These are phyloP conservation scores for Metschnikowia sp. DNA, from an alignment of 805 yeast species.

Conservation along the genomic window DNA sequence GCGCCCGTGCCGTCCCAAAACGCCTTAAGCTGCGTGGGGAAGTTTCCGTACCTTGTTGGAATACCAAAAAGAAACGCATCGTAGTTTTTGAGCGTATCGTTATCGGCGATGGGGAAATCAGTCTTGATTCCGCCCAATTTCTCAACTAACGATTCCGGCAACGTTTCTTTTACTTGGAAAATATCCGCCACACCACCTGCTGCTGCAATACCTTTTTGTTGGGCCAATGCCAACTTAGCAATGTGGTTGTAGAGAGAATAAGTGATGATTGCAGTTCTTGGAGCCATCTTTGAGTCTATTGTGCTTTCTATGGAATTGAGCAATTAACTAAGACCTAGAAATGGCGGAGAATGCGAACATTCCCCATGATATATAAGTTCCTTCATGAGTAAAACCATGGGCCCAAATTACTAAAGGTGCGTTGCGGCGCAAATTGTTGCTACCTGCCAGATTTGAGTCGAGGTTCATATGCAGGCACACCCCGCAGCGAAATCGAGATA, in stretches of 20 bases:
- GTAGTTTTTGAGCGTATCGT: conserved; percentile 53
- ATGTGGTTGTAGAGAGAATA: conserved; percentile 83
- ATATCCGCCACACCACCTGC: conserved; percentile 70
- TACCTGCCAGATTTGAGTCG: too few relatives aligned
- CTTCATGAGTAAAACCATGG: too few relatives aligned
- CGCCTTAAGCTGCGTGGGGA: conserved; percentile 72
- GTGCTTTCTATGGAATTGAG: too few relatives aligned
- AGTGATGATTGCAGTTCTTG: conserved; percentile 40
- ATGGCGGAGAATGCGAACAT: too few relatives aligned
- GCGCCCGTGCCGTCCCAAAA: conserved; percentile 80
- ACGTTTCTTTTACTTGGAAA: conserved; percentile 74
- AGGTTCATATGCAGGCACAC: too few relatives aligned
- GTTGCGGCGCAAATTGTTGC: too few relatives aligned
- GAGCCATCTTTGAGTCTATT: conserved; percentile 24
- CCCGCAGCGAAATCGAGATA: too few relatives aligned
- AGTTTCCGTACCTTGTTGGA: conserved; percentile 75
- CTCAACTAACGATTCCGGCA: conserved; percentile 54
- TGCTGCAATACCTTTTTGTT: conserved; percentile 62
- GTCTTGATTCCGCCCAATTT: conserved; percentile 53
- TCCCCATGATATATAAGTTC: too few relatives aligned
- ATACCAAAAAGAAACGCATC: conserved; percentile 77
- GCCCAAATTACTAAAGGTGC: too few relatives aligned
- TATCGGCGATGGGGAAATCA: conserved; percentile 43
- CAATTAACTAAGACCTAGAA: too few relatives aligned
- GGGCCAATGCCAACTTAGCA: conserved; percentile 61